A percentile compares a stretch with the other conserved stretches of the same genome.
Evolutionary conservation across 352 stramenopile species (phyloP).

Genomic region (Aphanomyces cochlioides): DNA sequence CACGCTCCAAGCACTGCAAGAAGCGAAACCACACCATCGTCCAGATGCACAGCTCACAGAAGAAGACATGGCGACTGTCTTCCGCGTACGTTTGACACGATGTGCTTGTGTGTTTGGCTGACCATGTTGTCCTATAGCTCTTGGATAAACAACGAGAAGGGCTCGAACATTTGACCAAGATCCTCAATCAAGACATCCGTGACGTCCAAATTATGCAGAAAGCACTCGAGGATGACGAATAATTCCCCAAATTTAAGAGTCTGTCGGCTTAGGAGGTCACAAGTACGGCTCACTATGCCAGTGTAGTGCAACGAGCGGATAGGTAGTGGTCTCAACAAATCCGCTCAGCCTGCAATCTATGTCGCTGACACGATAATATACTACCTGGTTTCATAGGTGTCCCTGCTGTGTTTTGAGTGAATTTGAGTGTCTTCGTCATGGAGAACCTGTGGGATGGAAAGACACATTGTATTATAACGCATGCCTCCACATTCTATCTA

Average conservation of each 20-base stretch:
- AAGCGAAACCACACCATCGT: slow-evolving; percentile 36
- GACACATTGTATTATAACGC: not conserved
- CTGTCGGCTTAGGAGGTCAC: not conserved
- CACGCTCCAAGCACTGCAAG: slow-evolving; percentile 66
- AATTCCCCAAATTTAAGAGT: not conserved
- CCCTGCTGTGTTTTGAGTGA: no score
- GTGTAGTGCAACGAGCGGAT: no score
- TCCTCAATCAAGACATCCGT: slow-evolving; percentile 79
- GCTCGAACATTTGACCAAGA: slow-evolving; percentile 73
- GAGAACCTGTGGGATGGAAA: not conserved
- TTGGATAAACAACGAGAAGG: slow-evolving; percentile 83
- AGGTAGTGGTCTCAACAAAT: no score
- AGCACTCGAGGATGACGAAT: slow-evolving; percentile 51
- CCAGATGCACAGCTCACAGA: slow-evolving; percentile 56
- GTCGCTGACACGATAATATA: no score
- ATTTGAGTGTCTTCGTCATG: no score
- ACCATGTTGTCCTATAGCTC: slow-evolving; percentile 40
- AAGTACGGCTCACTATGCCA: no score
- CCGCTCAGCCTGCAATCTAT: no score
- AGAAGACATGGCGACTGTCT: slow-evolving; percentile 69
- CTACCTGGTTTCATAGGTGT: no score
- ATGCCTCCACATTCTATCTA: slow-evolving; percentile 9
- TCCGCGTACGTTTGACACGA: slow-evolving; percentile 42
- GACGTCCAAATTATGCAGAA: slow-evolving; percentile 87
- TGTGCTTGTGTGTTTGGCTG: not conserved